These are phyloP conservation scores for Microcyclosporella mali DNA, from an alignment of 2,329 filamentous ascomycete species.

Conservation along the genomic window DNA sequence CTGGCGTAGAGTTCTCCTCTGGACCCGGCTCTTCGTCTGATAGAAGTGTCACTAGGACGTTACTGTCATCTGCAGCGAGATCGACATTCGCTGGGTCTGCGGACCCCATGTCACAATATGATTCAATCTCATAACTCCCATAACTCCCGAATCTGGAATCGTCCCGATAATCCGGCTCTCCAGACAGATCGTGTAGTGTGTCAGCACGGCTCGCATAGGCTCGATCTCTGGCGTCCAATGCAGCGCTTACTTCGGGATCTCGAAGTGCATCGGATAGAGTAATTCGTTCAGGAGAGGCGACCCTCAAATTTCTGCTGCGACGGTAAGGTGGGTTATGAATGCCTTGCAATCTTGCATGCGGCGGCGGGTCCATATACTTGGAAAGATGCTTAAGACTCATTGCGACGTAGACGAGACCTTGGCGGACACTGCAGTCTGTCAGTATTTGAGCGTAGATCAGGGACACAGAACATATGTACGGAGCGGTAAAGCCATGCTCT, in stretches of 20 bases:
- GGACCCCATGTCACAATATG: conserved; percentile 24
- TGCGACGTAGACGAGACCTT: conserved; percentile 85
- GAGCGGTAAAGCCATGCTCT: conserved; percentile 71
- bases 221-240: conserved; percentile 9
- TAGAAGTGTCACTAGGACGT: conserved; percentile 22
- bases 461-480: conserved; percentile 54
- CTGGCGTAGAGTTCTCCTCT: conserved; percentile 28
- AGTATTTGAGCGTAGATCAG: conserved; percentile 21
- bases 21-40: conserved; percentile 29
- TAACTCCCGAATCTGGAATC: conserved; percentile 17
- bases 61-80: conserved; percentile 13
- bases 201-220: conserved; percentile 15
- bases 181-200: conserved; percentile 13
- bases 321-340: conserved; percentile 24
- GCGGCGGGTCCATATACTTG: conserved; percentile 33
- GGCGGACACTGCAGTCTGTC: conserved; percentile 60
- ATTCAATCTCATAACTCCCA: conserved; percentile 18
- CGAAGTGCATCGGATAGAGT: conserved; percentile 27
- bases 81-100: conserved; percentile 11
- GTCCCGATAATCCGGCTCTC: conserved; percentile 16
- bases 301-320: conserved; percentile 13
- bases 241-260: conserved; percentile 26
- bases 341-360: conserved; percentile 20
- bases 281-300: conserved; percentile 26
- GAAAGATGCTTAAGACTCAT: conserved; percentile 77